Conservation (phyloP, 345 rosid genomes). For the Excoecaria agallocha region DNA sequence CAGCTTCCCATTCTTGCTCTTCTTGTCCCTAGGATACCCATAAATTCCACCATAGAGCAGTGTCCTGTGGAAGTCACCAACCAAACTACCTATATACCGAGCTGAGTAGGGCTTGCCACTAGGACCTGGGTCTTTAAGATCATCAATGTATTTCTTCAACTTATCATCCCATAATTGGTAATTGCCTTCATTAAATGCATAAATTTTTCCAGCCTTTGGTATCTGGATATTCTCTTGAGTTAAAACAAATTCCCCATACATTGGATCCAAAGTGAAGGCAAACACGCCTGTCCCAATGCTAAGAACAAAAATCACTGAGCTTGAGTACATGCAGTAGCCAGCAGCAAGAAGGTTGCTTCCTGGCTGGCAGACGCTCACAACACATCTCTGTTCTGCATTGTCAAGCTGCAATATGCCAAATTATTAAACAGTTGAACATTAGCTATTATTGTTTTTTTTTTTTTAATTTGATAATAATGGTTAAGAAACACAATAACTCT, state of each 20-base stretch:
- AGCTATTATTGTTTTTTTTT: neutral
- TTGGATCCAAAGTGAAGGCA: conserved; percentile 81
- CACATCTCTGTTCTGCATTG: conserved; percentile 51
- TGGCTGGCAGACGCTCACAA: conserved; percentile 88
- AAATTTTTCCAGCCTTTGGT: conserved; percentile 78
- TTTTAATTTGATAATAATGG: neutral
- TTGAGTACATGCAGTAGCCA: conserved; percentile 95
- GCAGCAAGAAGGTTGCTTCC: conserved; percentile 90
- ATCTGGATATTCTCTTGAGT: conserved; percentile 82
- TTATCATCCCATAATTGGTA: conserved; percentile 91
- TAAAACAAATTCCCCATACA: conserved; percentile 93
- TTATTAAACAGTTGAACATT: conserved; percentile 11
- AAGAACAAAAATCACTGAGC: conserved; percentile 84
- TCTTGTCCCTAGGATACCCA: conserved; percentile 89
- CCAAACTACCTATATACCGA: conserved; percentile 89
- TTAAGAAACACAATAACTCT: neutral
- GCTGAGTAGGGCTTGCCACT: conserved; percentile 88
- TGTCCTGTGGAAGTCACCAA: conserved; percentile 91
- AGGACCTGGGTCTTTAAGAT: conserved; percentile 87
- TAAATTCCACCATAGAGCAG: conserved; percentile 86
- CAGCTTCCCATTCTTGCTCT: conserved; percentile 92
- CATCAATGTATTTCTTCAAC: conserved; percentile 86
- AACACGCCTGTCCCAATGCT: conserved; percentile 81
- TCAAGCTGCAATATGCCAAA: conserved; percentile 53
- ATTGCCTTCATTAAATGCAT: conserved; percentile 91